Evolutionary conservation across 306 rosid species (phyloP), one percentile per base, ranked within the genome.

Genomic region (Cucurbita argyrosperma): DNA sequence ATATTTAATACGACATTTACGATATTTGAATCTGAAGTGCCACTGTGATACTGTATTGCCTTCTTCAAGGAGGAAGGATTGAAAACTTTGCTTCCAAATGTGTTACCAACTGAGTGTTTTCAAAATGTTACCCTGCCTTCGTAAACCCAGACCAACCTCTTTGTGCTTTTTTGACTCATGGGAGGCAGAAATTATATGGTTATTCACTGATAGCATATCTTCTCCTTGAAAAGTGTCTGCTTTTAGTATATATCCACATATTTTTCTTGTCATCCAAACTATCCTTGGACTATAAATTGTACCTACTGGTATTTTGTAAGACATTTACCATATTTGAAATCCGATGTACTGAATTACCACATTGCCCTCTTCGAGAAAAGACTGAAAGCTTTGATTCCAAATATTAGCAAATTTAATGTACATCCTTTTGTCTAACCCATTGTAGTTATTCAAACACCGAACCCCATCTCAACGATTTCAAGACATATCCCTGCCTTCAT

Each of bases 81-180:
- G 14, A 58, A 58, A 58, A 11, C 39, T 11, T 58, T 4, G 5
- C 15, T 56, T 56, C 26, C 11, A 18, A 54, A n/a, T 54, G 59
- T 19, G 15, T 47, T 47, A 15, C 42, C 13, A 7, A 47, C 7
- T 68, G 11, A 35, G 47, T 6, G 13, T 51, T 11, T 12, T n/a
- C 49, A 11, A 51, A 71, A 18, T 71, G 30, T 65, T 43, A 35
- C 3, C 53, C 39, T 69, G 84, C 83, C 85, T 77, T 64, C 83
- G 56, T 82, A 81, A 80, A 85, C 87, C 91, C 88, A 82, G 85
- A 80, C 77, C 61, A 74, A 83, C 59, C 10, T 13, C 16, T 4
- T 59, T 49, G 55, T 74, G 71, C 75, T 79, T 81, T 79, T 77
- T 86, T 82, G 84, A 77, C 85, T 80, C 84, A 80, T 79, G 83